These are phyloP conservation scores for Colletotrichum viniferum DNA, from an alignment of 2,329 filamentous ascomycete species.

Conservation along the genomic window DNA sequence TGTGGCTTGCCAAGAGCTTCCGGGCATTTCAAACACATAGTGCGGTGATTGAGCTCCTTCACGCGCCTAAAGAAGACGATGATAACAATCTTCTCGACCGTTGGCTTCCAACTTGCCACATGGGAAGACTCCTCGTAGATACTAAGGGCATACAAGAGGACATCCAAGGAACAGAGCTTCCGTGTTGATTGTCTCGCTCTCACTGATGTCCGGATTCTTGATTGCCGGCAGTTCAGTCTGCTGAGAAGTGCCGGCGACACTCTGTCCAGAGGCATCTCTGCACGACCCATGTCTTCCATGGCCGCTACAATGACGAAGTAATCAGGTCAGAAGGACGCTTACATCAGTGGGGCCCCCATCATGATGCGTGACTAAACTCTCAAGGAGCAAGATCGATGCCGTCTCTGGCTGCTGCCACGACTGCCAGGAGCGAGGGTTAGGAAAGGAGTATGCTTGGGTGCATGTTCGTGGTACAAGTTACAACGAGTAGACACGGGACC, in stretches of 20 bases:
- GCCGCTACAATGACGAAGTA: accelerated
- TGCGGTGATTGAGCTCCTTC: no score
- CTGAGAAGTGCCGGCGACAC: background rate
- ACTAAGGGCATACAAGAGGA: no score
- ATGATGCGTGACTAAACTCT: background rate
- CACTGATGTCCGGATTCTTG: background rate
- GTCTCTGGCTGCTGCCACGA: background rate
- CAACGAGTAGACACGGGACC: no score
- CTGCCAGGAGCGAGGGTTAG: background rate
- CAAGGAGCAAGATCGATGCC: background rate
- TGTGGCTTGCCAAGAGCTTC: no score
- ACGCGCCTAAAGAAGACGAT: no score
- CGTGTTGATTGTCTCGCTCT: background rate
- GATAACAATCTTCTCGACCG: no score
- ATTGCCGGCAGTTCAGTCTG: background rate
- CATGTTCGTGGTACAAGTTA: background rate
- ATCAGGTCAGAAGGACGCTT: background rate
- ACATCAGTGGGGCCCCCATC: background rate
- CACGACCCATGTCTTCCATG: background rate
- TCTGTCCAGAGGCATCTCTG: background rate
- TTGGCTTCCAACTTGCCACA: no score
- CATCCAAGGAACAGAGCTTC: no score
- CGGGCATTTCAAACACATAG: accelerated
- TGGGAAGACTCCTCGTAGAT: no score
- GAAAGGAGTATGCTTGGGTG: background rate